Conservation (phyloP, 441 rosid genomes). For the Pelargonium cotyledonis region DNA sequence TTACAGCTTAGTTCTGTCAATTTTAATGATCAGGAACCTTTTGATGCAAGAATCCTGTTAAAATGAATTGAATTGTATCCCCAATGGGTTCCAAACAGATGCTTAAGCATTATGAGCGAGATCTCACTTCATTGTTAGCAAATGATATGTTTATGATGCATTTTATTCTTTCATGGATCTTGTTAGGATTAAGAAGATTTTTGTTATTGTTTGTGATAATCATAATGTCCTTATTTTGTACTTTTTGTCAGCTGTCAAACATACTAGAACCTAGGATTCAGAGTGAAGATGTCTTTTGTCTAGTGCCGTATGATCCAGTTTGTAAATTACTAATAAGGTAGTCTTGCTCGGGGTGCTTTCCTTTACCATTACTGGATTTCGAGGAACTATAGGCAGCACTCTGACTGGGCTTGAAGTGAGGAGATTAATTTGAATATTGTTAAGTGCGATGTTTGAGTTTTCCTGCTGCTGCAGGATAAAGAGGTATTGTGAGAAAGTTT, state of each 20-base stretch:
- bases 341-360: slow-evolving; percentile 1
- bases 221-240: background rate
- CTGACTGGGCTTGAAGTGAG: background rate
- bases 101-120: background rate
- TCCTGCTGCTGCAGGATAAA: background rate
- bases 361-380: background rate
- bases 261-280: background rate
- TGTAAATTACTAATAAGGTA: background rate
- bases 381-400: background rate
- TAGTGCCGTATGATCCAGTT: background rate
- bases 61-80: slow-evolving; percentile 1
- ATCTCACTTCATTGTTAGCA: background rate
- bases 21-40: background rate
- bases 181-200: background rate
- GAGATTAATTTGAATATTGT: background rate
- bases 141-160: background rate
- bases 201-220: background rate
- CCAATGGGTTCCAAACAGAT: background rate
- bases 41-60: background rate
- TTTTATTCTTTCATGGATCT: background rate
- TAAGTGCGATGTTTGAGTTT: background rate
- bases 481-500: background rate
- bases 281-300: background rate
- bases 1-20: background rate
- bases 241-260: background rate